Conservation (phyloP, 2,329 filamentous ascomycete genomes). For the Ophiognomonia clavigignenti-juglandacearum region DNA sequence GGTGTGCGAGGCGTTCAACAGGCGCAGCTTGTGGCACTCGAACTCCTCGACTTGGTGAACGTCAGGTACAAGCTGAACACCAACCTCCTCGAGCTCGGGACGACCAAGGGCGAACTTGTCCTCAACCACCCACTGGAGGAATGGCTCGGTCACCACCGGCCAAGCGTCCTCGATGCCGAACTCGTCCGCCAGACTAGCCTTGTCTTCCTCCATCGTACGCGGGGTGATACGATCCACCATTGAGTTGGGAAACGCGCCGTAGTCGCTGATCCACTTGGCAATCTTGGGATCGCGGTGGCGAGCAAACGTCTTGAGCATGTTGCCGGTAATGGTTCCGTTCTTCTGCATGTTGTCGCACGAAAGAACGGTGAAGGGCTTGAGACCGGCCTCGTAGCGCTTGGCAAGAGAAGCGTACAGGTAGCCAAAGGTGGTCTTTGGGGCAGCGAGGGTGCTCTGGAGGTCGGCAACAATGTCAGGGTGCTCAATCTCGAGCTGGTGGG, state of each 20-base stretch:
- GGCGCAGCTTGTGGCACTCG: conserved; percentile 52
- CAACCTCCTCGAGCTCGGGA: conserved; percentile 46
- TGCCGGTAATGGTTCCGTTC: conserved; percentile 47
- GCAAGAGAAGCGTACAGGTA: conserved; percentile 48
- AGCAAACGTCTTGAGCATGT: conserved; percentile 48
- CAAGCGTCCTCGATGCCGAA: conserved; percentile 46
- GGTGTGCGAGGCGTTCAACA: conserved; percentile 49
- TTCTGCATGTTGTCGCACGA: conserved; percentile 56
- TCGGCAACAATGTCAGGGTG: conserved; percentile 46
- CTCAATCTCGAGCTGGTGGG: conserved; percentile 44
- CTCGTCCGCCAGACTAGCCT: conserved; percentile 34
- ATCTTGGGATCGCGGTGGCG: conserved; percentile 40
- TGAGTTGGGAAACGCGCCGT: conserved; percentile 48
- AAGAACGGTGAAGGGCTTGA: conserved; percentile 49
- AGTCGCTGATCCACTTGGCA: conserved; percentile 42
- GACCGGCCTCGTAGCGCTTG: conserved; percentile 38
- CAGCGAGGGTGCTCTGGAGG: conserved; percentile 36
- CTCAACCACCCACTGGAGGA: conserved; percentile 53
- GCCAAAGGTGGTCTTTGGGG: conserved; percentile 44
- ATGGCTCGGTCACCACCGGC: conserved; percentile 52
- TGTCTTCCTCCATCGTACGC: conserved; percentile 41
- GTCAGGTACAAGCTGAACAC: conserved; percentile 41
- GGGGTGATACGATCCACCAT: conserved; percentile 54
- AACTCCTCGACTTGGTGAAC: conserved; percentile 42
- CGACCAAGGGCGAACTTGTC: conserved; percentile 47